Conservation (phyloP, 352 stramenopile species). For the Globisporangium middletonii region DNA sequence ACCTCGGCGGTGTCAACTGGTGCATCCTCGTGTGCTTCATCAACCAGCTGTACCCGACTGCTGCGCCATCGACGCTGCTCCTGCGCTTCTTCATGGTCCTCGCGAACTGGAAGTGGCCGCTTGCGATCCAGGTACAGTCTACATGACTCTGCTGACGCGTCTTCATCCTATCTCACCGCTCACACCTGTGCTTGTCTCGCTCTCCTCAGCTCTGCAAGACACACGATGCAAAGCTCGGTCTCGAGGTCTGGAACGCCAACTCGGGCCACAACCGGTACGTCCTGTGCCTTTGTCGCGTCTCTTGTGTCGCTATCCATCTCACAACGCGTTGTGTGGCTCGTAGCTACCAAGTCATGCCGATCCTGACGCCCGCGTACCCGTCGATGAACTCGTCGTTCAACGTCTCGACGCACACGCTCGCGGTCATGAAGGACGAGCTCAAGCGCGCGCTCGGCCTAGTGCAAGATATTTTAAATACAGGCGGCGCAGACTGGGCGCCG, state of each 20-base stretch:
- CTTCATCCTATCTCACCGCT: neutral
- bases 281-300: neutral
- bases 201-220: slow-evolving; percentile 83
- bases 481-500: slow-evolving; percentile 66
- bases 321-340: too few species aligned
- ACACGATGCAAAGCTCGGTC: slow-evolving; percentile 76
- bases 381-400: slow-evolving; percentile 99
- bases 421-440: slow-evolving; percentile 94
- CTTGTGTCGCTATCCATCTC: neutral
- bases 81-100: slow-evolving; percentile 90
- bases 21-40: slow-evolving; percentile 98
- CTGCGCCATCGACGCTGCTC: slow-evolving; percentile 76
- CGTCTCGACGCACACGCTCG: slow-evolving; percentile 92
- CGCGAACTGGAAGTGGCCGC: slow-evolving; percentile 87
- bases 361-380: slow-evolving; percentile 98
- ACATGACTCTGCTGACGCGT: neutral
- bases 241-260: slow-evolving; percentile 89
- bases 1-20: slow-evolving; percentile 98
- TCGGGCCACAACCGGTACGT: slow-evolving; percentile 68
- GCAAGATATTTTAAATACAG: slow-evolving; percentile 80
- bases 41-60: slow-evolving; percentile 88
- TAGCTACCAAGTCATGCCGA: slow-evolving; percentile 96
- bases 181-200: slow-evolving; percentile 16
- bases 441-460: slow-evolving; percentile 72
- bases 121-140: slow-evolving; percentile 76